Base-by-base conservation (phyloP, 306 rosid genomes). In the Fragaria ananassa region DNA sequence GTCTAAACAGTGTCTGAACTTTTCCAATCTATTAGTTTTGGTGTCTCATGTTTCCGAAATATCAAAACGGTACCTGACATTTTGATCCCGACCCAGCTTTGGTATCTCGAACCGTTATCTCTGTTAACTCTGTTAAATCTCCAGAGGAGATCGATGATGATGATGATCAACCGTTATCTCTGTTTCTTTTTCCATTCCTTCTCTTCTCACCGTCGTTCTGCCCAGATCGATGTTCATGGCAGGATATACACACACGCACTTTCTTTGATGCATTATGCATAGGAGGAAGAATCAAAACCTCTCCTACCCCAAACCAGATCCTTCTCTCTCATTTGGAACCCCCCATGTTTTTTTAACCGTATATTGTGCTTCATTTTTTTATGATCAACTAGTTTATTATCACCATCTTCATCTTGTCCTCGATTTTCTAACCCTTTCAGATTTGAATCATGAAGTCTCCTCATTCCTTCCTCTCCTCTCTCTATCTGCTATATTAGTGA, bases 361-460 rank as follows among this genome's bases (percentile, higher is more conserved):
- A 42, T 58, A 13, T 34, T 70, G 5, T 13, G 15, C 50, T 56
- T 45, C 44, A 35, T 79, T 83, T 58, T 79, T 61, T 69, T 78
- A 78, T 71, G 46, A 89, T 81, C 12, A 72, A 75, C 79, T 77
- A 18, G 76, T 77, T 79, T 79, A 72, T 81, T n/a, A 27, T 60
- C 68, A 77, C 76, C 80, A 74, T 53, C 78, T 46, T 58, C 61
- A 19, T 54, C 23, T 54, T 12, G 39, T 61, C 95, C 90, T 92
- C 86, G 89, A 61, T 82, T 61, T 82, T 78, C 79, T 81, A 88
- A 79, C 83, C 71, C 82, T 29, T 39, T 27, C 68, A 74, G 83
- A 87, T 87, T 92, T 90, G 89, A 90, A 90, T 82, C 89, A 81
- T 68, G 81, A 85, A 85, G 83, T 82, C 82, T 85, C 89, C 84